Evolutionary conservation across 1,284 basidiomycete species (phyloP).

Genomic region (Leccinum fuscescens): DNA sequence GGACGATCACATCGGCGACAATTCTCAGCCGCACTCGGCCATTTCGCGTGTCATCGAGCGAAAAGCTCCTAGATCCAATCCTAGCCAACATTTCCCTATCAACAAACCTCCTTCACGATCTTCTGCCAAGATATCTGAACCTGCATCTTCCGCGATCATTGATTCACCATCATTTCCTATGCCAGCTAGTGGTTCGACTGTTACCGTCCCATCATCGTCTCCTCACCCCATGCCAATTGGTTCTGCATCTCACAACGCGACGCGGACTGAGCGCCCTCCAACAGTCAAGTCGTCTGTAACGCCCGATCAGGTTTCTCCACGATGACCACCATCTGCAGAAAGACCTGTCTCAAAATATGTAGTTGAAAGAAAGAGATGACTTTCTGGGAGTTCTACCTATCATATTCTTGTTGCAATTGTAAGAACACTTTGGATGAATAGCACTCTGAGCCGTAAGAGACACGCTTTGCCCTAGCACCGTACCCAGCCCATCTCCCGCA

Average conservation of each 20-base stretch:
- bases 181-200: slow-evolving; percentile 4
- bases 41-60: slow-evolving; percentile 31
- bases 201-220: background rate
- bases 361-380: slow-evolving; percentile 7
- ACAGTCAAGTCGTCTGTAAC: slow-evolving; percentile 40
- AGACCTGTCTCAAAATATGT: slow-evolving; percentile 45
- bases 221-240: slow-evolving; percentile 33
- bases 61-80: slow-evolving; percentile 9
- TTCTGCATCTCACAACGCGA: slow-evolving; percentile 37
- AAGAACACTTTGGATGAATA: background rate
- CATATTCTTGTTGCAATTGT: background rate
- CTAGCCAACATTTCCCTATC: slow-evolving; percentile 15
- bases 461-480: background rate
- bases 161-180: slow-evolving; percentile 29
- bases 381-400: background rate
- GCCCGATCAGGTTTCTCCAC: slow-evolving; percentile 26
- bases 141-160: slow-evolving; percentile 9
- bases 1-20: slow-evolving; percentile 16
- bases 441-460: background rate
- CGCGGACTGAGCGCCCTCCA: slow-evolving; percentile 36
- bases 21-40: slow-evolving; percentile 32
- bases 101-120: slow-evolving; percentile 10
- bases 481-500: background rate
- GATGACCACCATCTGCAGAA: slow-evolving; percentile 27
- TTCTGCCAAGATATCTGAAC: slow-evolving; percentile 3